phyloP scores from a whole-genome alignment of 208 protist genomes.

The Polymyxa betae region DNA sequence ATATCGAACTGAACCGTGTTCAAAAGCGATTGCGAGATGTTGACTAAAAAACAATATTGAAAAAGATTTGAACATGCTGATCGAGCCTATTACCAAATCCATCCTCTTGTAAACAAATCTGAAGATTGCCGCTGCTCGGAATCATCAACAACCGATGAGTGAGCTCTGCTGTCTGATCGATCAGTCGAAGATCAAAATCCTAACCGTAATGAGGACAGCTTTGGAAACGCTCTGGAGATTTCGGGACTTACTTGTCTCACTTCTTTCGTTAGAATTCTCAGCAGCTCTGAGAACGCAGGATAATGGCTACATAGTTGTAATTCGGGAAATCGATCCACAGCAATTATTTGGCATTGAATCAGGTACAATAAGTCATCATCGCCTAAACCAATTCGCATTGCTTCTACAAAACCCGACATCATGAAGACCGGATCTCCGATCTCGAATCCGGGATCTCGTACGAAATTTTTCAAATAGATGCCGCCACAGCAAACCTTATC shows the following conservation, averaged over 20 bases:
- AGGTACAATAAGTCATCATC: background rate
- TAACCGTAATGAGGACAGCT: background rate
- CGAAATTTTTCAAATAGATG: constrained; percentile 29
- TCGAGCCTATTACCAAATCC: background rate
- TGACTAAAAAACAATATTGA: background rate
- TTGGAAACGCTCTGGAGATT: background rate
- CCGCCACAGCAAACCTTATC: constrained; percentile 28
- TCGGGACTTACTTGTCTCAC: background rate
- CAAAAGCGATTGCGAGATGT: background rate
- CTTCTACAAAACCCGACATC: constrained; percentile 2
- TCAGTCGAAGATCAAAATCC: constrained; percentile 26
- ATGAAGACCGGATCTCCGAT: constrained; percentile 6
- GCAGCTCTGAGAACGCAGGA: constrained; percentile 3
- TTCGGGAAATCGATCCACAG: constrained; percentile 7
- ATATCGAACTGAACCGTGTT: constrained; percentile 37
- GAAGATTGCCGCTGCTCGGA: constrained; percentile 3
- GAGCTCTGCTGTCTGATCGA: background rate
- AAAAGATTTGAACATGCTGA: background rate
- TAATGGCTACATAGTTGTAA: background rate
- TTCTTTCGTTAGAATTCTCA: background rate
- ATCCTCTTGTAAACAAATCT: background rate
- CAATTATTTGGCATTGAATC: constrained; percentile 26
- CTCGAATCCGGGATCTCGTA: background rate
- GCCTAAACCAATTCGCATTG: background rate
- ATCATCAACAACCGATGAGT: constrained; percentile 1